Base-by-base conservation (phyloP, 331 rosid species). In the Quercus tomentella region DNA sequence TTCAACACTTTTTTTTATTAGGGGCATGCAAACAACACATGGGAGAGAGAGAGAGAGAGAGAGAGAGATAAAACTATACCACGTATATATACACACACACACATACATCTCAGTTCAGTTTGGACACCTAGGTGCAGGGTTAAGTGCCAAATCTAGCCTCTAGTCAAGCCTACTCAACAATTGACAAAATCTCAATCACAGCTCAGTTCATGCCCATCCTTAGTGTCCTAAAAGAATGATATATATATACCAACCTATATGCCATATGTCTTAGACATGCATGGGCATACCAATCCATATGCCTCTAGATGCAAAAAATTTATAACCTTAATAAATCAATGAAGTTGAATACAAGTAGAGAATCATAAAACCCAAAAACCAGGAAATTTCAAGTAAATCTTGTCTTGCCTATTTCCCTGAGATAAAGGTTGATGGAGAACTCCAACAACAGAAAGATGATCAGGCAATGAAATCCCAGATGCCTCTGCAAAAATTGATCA, bases 361-460 rank as follows among this genome's bases (percentile, higher is more conserved):
- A 45, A 30, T 79, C 81, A 75, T 67, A 60, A 75, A 77, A 75
- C 80, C 70, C 75, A 77, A 82, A 72, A 76, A 63, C 60, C 56
- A 66, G 41, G 73, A 75, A 87, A 66, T 52, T 66, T 82, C 65
- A 72, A 75, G 56, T 51, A 67, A 63, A 80, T 71, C 20, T 72
- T 78, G 70, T 84, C 96, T 88, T 89, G 84, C 98, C 94, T 89
- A 78, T 91, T 91, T 86, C 98, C 93, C 37, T 31, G 77, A 79
- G 96, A 91, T 89, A 85, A 78, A 74, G 94, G 93, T 84, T 89
- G 94, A 73, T 88, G 97, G 68, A 92, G 92, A 89, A 92, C 97
- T 81, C 85, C 92, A 68, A 86, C 91, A 74, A 92, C 97, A 54
- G 94, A 83, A 84, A 91, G 92, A 74, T 80, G 76, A 79, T 92